Evolutionary conservation across 805 yeast genomes (phyloP).

Genomic region (Saturnispora halmiae): DNA sequence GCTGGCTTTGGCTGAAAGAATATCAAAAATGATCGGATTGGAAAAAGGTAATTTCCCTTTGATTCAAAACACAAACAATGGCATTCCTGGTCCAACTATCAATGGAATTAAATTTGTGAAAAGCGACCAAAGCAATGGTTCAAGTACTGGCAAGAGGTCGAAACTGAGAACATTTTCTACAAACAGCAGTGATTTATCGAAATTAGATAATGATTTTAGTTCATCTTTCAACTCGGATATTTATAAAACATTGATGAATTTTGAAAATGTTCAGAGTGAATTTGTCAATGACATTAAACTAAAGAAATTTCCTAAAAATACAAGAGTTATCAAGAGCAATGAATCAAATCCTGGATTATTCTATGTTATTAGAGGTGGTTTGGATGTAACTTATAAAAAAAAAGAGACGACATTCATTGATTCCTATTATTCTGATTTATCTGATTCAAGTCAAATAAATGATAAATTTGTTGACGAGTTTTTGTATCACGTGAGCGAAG

Average conservation of each 20-base stretch:
- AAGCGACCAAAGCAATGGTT: background rate
- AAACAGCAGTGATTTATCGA: slow-evolving; percentile 10
- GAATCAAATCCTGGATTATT: slow-evolving; percentile 64
- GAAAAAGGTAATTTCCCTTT: slow-evolving; percentile 25
- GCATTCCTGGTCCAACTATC: slow-evolving; percentile 7
- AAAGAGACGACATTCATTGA: slow-evolving; percentile 17
- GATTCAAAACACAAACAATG: background rate
- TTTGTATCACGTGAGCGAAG: slow-evolving; percentile 55
- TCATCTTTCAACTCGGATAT: slow-evolving; percentile 14
- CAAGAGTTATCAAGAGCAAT: slow-evolving; percentile 53
- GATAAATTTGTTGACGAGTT: slow-evolving; percentile 26
- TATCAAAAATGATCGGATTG: slow-evolving; percentile 62
- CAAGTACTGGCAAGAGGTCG: background rate
- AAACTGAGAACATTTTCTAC: slow-evolving; percentile 22
- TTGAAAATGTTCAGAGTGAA: slow-evolving; percentile 44
- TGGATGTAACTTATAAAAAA: slow-evolving; percentile 52
- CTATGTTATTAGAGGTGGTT: slow-evolving; percentile 69
- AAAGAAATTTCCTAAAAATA: slow-evolving; percentile 41
- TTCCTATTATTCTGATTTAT: slow-evolving; percentile 10
- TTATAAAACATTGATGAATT: slow-evolving; percentile 28
- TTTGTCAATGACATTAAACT: slow-evolving; percentile 55
- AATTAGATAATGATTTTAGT: slow-evolving; percentile 10
- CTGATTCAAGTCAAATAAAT: background rate
- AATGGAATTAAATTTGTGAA: slow-evolving; percentile 12
- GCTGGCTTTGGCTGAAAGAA: slow-evolving; percentile 58